Evolutionary conservation across 371 early-diverging fungal genomes (phyloP).

Genomic region (Mucor piriformis): DNA sequence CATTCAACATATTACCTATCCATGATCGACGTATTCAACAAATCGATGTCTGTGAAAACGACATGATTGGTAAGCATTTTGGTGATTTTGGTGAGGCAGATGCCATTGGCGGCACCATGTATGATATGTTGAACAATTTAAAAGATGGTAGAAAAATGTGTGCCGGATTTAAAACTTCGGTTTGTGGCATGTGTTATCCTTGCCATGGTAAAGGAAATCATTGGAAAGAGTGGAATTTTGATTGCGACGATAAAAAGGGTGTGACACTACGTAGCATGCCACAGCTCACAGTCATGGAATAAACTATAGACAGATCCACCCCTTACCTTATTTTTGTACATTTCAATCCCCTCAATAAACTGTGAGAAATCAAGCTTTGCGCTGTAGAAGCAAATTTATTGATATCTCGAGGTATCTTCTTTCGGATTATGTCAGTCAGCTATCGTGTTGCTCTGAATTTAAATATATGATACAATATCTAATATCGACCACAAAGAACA

Average conservation of each 20-base stretch:
- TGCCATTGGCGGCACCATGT: conserved; percentile 61
- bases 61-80: conserved; percentile 67
- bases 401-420: too few relatives aligned
- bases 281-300: conserved; percentile 42
- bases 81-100: conserved; percentile 56
- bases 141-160: conserved; percentile 49
- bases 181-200: conserved; percentile 63
- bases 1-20: conserved; percentile 58
- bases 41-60: conserved; percentile 66
- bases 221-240: conserved; percentile 64
- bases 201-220: conserved; percentile 60
- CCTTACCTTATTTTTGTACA: neutral
- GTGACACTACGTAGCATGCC: conserved; percentile 49
- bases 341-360: too few relatives aligned
- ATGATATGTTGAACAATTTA: conserved; percentile 57
- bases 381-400: too few relatives aligned
- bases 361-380: too few relatives aligned
- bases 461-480: too few relatives aligned
- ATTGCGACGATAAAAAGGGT: conserved; percentile 60
- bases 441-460: too few relatives aligned
- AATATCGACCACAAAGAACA: too few relatives aligned
- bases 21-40: conserved; percentile 64
- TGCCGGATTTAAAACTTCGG: conserved; percentile 37
- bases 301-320: conserved; percentile 1
- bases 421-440: too few relatives aligned